phyloP scores from a whole-genome alignment of 2,329 filamentous ascomycete species.

The Aspergillus pseudoviridinutans region DNA sequence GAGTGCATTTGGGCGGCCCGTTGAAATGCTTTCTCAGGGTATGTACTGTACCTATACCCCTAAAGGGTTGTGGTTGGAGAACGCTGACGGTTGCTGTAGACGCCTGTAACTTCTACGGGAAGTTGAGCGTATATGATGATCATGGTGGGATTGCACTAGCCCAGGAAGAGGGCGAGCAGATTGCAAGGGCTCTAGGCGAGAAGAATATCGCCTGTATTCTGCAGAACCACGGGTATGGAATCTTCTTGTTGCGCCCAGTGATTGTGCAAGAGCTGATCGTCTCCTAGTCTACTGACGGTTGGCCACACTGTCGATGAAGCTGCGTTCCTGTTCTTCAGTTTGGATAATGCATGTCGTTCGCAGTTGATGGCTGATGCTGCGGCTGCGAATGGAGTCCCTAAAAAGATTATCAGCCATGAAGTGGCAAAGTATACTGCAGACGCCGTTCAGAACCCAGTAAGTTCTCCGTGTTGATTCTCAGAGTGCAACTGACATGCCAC shows the following conservation, averaged over 20 bases:
- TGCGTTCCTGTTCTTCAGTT: slow-evolving; percentile 35
- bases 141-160: slow-evolving; percentile 41
- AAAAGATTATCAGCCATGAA: slow-evolving; percentile 31
- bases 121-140: slow-evolving; percentile 35
- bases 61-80: not conserved
- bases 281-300: slow-evolving; percentile 35
- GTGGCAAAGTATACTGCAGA: slow-evolving; percentile 34
- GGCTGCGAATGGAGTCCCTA: slow-evolving; percentile 35
- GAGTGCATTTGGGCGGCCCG: slow-evolving; percentile 55
- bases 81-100: slow-evolving; percentile 19
- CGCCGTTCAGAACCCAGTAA: slow-evolving; percentile 33
- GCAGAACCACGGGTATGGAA: slow-evolving; percentile 38
- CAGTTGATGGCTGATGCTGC: slow-evolving; percentile 41
- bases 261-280: not conserved
- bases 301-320: slow-evolving; percentile 41
- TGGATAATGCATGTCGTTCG: slow-evolving; percentile 41
- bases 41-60: not conserved
- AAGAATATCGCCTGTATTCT: slow-evolving; percentile 40
- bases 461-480: slow-evolving; percentile 2
- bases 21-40: slow-evolving; percentile 61
- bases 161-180: slow-evolving; percentile 36
- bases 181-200: slow-evolving; percentile 36
- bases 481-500: slow-evolving; percentile 6
- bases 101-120: slow-evolving; percentile 38
- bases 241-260: not conserved